Percentiles rank a stretch among this genome's conserved stretches.
phyloP scores from a whole-genome alignment of 108 stramenopile species.

The Cyclostephanos tholiformis region DNA sequence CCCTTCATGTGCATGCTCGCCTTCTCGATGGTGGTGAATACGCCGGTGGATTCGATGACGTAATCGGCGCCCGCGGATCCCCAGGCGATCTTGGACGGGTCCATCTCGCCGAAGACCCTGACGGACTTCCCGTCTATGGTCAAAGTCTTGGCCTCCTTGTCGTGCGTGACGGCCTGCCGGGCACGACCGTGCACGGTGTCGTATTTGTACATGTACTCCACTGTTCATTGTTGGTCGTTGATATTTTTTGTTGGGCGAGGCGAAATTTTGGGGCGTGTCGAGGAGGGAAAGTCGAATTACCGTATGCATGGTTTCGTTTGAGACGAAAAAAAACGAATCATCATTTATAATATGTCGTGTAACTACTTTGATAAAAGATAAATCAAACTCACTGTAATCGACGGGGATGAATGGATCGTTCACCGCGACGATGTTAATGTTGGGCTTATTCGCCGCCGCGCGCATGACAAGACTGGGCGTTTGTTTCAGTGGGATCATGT shows the following conservation, averaged over 20 bases:
- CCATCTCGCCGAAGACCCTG: slow-evolving; percentile 92
- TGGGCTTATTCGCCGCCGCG: slow-evolving; percentile 88
- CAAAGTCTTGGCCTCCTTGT: slow-evolving; percentile 64
- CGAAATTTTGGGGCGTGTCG: no score
- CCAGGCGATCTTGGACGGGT: slow-evolving; percentile 95
- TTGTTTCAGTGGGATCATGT: no score
- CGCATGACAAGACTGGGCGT: slow-evolving; percentile 91
- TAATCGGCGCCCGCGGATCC: slow-evolving; percentile 91
- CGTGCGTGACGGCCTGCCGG: slow-evolving; percentile 66
- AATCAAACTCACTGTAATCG: slow-evolving; percentile 69
- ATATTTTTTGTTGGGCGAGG: not conserved
- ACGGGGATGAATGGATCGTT: slow-evolving; percentile 80
- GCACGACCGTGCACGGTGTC: slow-evolving; percentile 90
- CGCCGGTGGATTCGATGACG: slow-evolving; percentile 97
- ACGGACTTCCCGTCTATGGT: slow-evolving; percentile 78
- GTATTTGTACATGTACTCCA: slow-evolving; percentile 90
- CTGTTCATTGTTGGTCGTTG: not conserved
- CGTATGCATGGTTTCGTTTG: no score
- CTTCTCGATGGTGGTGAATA: slow-evolving; percentile 88
- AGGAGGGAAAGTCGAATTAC: no score
- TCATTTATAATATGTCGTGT: no score
- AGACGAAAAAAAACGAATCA: no score
- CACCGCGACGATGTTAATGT: slow-evolving; percentile 91
- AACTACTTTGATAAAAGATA: no score
- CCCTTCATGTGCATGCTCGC: slow-evolving; percentile 87